Base-by-base conservation (phyloP, 2,329 filamentous ascomycete species). In the Fusarium armeniacum region DNA sequence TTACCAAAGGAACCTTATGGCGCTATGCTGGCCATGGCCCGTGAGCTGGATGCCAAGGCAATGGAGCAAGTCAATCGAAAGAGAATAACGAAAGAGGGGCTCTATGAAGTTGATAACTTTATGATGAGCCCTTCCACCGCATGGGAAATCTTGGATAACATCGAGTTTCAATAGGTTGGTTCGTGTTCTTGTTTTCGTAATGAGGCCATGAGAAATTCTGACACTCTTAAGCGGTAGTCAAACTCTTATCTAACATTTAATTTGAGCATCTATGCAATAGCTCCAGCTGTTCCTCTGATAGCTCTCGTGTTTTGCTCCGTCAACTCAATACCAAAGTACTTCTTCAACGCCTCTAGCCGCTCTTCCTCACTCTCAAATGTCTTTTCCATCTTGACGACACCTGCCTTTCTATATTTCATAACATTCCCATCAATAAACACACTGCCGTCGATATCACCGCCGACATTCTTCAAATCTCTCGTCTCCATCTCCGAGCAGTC, bases 11-110 rank as follows among this genome's bases (percentile, higher is more conserved):
- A 74, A 9, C 61, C 70, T 0, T 62, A 45, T 3, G n/a, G 24
- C 1, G 54, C 44, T 15, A 30, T 73, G 30, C 15, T 74, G 15
- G 38, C 55, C 6, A 43, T 74, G 10, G 62, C 62, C 9, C 54
- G 33, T 15, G 55, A 71, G 15, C 7, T 73, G 24, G 57, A 73
- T n/a, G 54, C 62, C 10, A 61, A 69, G 11, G 71, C 71, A 2
- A 50, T 49, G 18, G 71, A 68, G 2, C 65, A 71, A 13, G 65
- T 71, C 0, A 64, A 61, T 7, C 57, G 67, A 2, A 28, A 35
- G 10, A 30, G 22, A 3, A 13, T 59, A 35, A 22, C 28, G 12
- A 47, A 38, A 2, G 32, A n/a, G 4, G 22, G n/a, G 0, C 4
- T 45, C 8, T 53, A 24, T 36, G 50, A 45, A 5, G 6, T 6